phyloP scores from a whole-genome alignment of 148 eudicot genomes.

The Rhododendron mucronatum region DNA sequence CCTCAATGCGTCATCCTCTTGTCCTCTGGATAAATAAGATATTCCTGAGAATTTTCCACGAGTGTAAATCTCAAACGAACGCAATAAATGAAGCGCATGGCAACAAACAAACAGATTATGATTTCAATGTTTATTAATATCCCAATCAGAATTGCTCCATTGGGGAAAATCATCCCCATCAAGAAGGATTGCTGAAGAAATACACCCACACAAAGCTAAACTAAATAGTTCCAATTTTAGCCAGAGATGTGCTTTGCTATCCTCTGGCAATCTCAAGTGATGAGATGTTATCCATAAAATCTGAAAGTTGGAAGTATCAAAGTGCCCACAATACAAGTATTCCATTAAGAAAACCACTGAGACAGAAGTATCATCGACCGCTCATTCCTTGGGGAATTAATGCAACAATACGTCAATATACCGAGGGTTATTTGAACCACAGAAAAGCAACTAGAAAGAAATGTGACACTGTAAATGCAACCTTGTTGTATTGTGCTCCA shows the following conservation, averaged over 20 bases:
- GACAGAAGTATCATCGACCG: neutral
- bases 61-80: conserved; percentile 36
- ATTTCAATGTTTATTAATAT: neutral
- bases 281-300: neutral
- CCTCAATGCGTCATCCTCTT: conserved; percentile 67
- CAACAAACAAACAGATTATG: conserved; percentile 1
- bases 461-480: neutral
- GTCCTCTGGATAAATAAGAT: conserved; percentile 99
- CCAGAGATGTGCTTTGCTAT: neutral
- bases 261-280: neutral
- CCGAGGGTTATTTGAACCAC: neutral
- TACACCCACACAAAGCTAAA: neutral
- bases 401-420: neutral
- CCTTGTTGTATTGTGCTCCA: neutral
- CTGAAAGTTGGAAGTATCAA: neutral
- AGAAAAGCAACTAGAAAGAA: neutral
- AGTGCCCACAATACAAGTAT: neutral
- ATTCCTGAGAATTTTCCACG: conserved; percentile 75
- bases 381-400: neutral
- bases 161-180: neutral
- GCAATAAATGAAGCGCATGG: conserved; percentile 10
- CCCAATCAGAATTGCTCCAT: neutral
- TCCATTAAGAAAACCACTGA: neutral
- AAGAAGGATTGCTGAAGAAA: neutral
- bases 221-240: neutral